Evolutionary conservation across 2,329 filamentous ascomycete species (phyloP), one percentile per base, ranked within the genome.

Genomic region (Pestalotiopsis sp.): DNA sequence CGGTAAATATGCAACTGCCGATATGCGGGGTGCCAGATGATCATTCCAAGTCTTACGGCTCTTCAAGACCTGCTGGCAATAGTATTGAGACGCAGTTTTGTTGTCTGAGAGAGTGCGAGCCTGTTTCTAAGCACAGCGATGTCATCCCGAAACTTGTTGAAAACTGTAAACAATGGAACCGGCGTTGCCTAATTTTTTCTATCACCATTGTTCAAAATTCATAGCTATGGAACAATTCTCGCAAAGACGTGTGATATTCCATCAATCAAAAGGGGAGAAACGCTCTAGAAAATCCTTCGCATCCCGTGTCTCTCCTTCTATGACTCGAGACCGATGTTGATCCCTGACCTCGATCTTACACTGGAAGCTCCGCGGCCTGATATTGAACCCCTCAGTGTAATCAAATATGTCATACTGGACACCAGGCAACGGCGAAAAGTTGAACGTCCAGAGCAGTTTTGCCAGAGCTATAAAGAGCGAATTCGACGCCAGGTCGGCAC

Each of bases 401-500:
- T 64, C 39, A 39, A 64, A 64, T 49, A 64, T 64, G 17, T 64
- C 62, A 31, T 64, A 64, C 38, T 14, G n/a, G 36, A 64, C 62
- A 31, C 62, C 62, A 17, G n/a, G 38, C 5, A 64, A 6, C 27
- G 62, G 36, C 45, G 62, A 64, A 49, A 64, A 25, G 39, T 64
- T 27, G 3, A 64, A 52, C 4, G 62, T 49, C 62, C 62, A 64
- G 39, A 64, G 62, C n/a, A 64, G 38, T 9, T 64, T 64, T 17
- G 39, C 62, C 20, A 64, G 25, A 45, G 62, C 62, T 49, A 64
- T 64, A 6, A 52, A 64, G 13, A 64, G 62, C 7, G 62, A 64
- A 14, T 64, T 64, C 5, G 36, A 64, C 62, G 62, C 62, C 38
- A 64, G 39, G 38, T 64, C 62, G 20, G 62, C 62, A 14, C 87